Percentiles rank a stretch among this genome's conserved stretches.
phyloP scores from a whole-genome alignment of 139 green algal genomes.

The Chlorella sp. region DNA sequence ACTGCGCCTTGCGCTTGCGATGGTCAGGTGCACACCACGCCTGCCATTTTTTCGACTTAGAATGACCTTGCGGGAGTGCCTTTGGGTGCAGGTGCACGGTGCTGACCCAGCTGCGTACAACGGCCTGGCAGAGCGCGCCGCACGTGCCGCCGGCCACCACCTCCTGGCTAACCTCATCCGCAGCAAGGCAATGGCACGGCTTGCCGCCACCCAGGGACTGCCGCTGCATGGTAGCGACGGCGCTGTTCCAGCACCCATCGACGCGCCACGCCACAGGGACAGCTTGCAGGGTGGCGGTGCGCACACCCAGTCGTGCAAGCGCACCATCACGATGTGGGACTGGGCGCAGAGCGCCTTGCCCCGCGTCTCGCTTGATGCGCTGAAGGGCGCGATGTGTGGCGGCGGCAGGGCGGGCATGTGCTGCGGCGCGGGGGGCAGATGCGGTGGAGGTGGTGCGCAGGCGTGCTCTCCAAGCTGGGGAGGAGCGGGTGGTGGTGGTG shows the following conservation, averaged over 20 bases:
- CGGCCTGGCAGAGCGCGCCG: not conserved
- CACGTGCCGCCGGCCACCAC: not conserved
- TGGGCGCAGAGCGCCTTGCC: not conserved
- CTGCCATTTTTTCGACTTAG: too few species aligned
- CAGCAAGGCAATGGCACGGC: not conserved
- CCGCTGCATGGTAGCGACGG: not conserved
- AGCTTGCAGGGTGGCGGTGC: not conserved
- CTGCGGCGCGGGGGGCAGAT: too few species aligned
- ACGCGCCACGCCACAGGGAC: not conserved
- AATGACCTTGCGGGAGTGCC: too few species aligned
- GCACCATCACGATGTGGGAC: not conserved
- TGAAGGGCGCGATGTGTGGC: too few species aligned
- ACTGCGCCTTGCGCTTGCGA: too few species aligned
- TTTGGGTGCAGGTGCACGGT: conserved; percentile 5
- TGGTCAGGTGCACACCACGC: too few species aligned
- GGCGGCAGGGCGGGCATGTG: too few species aligned
- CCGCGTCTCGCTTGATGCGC: too few species aligned
- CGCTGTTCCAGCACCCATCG: not conserved
- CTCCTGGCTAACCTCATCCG: not conserved
- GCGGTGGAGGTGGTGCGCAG: too few species aligned
- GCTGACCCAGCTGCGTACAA: not conserved
- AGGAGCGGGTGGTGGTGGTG: too few species aligned
- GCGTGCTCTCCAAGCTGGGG: too few species aligned
- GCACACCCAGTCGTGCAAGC: not conserved
- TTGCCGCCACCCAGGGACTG: not conserved